A percentile compares a stretch with the other conserved stretches of the same genome.
phyloP scores from a whole-genome alignment of 2,329 filamentous ascomycete genomes.

The Chaetomium strumarium region DNA sequence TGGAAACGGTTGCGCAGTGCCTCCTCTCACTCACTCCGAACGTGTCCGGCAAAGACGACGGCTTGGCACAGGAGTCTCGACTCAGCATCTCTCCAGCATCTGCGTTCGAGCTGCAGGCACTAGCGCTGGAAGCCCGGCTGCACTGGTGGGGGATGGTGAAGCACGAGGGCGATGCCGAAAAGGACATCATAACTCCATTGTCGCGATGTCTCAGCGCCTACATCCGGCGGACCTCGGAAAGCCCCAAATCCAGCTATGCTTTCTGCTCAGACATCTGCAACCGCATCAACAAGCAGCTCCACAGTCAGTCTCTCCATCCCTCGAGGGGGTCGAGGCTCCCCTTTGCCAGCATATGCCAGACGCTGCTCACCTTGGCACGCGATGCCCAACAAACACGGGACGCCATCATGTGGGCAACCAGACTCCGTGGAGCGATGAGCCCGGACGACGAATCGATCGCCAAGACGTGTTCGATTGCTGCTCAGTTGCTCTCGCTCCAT shows the following conservation, averaged over 20 bases:
- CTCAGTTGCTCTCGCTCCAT: constrained; percentile 49
- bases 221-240: constrained; percentile 42
- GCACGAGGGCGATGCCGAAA: constrained; percentile 54
- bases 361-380: constrained; percentile 40
- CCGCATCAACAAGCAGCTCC: constrained; percentile 36
- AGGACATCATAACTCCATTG: constrained; percentile 61
- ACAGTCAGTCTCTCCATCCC: constrained; percentile 31
- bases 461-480: constrained; percentile 46
- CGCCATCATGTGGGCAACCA: constrained; percentile 50
- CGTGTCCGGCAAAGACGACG: constrained; percentile 58
- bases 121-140: constrained; percentile 57
- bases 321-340: constrained; percentile 38
- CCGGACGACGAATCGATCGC: constrained; percentile 41
- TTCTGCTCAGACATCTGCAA: constrained; percentile 33
- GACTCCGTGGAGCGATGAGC: constrained; percentile 37
- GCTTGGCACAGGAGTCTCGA: constrained; percentile 45
- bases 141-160: constrained; percentile 59
- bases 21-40: constrained; percentile 62
- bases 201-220: constrained; percentile 58
- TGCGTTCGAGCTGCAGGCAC: constrained; percentile 56
- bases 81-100: constrained; percentile 51
- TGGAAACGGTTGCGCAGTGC: constrained; percentile 60
- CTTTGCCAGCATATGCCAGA: constrained; percentile 45
- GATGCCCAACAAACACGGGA: constrained; percentile 45
- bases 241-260: constrained; percentile 34